Evolutionary conservation across 2,329 filamentous ascomycete genomes (phyloP), one percentile per base, ranked within the genome.

Genomic region (Clarireedia monteithiana): DNA sequence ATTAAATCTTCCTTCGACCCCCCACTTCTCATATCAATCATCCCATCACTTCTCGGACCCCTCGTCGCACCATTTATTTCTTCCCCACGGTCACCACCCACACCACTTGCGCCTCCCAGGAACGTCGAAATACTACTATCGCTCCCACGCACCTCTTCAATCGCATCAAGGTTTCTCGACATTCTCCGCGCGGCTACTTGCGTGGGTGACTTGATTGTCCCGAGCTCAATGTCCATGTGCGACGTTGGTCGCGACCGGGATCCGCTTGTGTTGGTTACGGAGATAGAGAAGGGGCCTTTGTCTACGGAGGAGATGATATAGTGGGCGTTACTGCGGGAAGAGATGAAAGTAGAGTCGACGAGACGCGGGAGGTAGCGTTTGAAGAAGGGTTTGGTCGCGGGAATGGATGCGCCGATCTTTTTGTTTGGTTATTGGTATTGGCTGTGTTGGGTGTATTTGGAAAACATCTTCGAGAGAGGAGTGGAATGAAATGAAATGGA

Each of bases 301-400:
- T 45, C 42, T 7, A 2, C 20, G 12, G 24, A 17, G 10, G 42
- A 45, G 23, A 45, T 26, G n/a, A 6, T 5, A 14, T 23, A 45
- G 12, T 24, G 42, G 12, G 17, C 17, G 17, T 45, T 45, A 12
- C 42, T 45, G 20, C 42, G 42, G 17, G 42, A 15, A 6, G 17
- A 23, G 5, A 24, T 45, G 42, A 45, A 23, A 9, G 6, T 26
- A 20, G 17, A 23, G 20, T 45, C 42, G 30, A 50, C 14, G 15
- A 55, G 24, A 14, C 34, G 44, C 23, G 72, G 71, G 14, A 74
- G 62, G 57, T 71, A 69, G 10, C 63, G 65, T 27, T 66, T 60
- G 56, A 75, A 74, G 61, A 76, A 74, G 1, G 72, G 73, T 50
- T 73, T 75, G 3, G 70, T 71, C 2, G 73, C 69, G 1, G 74